phyloP scores from a whole-genome alignment of 78 protist genomes.

The Mastigamoeba balamuthi region DNA sequence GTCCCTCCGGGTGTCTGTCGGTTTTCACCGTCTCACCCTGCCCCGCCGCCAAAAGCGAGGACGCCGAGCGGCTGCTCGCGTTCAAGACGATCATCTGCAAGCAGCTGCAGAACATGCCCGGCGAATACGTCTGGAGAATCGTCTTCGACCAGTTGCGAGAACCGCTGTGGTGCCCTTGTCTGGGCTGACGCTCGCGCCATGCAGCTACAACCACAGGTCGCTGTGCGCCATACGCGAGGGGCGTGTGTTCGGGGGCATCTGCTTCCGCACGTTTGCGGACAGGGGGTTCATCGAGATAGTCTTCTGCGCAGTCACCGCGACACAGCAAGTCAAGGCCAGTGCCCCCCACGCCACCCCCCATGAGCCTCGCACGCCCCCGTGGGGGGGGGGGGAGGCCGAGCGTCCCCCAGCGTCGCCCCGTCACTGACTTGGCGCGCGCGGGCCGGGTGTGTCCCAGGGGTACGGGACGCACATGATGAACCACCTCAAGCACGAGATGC shows the following conservation, averaged over 20 bases:
- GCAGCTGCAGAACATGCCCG: slow-evolving; percentile 69
- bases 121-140: slow-evolving; percentile 43
- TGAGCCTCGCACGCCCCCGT: neutral
- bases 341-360: neutral
- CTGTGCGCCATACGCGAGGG: neutral
- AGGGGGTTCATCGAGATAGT: slow-evolving; percentile 43
- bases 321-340: slow-evolving; percentile 20
- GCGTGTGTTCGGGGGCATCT: slow-evolving; percentile 47
- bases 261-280: slow-evolving; percentile 27
- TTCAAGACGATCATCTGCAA: slow-evolving; percentile 19
- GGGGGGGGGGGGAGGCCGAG: neutral
- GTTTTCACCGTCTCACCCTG: too few species aligned
- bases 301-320: slow-evolving; percentile 40
- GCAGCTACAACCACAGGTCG: neutral
- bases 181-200: neutral
- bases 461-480: slow-evolving; percentile 62
- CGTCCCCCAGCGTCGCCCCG: neutral
- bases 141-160: slow-evolving; percentile 25
- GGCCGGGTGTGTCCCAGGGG: slow-evolving; percentile 12
- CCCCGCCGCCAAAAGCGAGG: too few species aligned
- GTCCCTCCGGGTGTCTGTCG: too few species aligned
- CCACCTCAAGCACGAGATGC: slow-evolving; percentile 31
- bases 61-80: too few species aligned
- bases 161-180: neutral
- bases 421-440: neutral